Evolutionary conservation across 257 asterid species (phyloP).

Genomic region (Jaltomata sinuosa): DNA sequence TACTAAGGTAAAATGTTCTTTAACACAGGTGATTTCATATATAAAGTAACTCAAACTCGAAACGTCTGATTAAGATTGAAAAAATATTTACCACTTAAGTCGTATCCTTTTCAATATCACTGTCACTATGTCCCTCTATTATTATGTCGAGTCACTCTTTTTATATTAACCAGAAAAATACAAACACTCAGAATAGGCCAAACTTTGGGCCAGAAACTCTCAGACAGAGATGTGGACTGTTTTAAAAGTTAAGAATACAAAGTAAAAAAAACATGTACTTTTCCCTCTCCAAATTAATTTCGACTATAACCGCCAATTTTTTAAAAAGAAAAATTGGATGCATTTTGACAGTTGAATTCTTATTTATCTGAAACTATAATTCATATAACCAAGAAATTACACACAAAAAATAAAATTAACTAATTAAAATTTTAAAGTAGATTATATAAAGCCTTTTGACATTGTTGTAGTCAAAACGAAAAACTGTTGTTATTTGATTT

Average conservation of each 20-base stretch:
- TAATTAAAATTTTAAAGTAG: too few relatives aligned
- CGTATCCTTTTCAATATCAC: conserved; percentile 18
- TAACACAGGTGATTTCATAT: too few relatives aligned
- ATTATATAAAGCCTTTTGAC: neutral
- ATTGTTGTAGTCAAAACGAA: neutral
- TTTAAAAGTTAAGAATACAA: conserved; percentile 2
- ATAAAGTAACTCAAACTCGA: too few relatives aligned
- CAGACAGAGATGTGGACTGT: conserved; percentile 56
- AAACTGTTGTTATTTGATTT: neutral
- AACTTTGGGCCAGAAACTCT: conserved; percentile 52
- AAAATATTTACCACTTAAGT: neutral
- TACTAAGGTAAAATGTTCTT: too few relatives aligned
- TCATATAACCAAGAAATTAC: neutral
- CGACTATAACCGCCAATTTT: neutral
- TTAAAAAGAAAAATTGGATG: neutral
- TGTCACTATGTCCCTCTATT: conserved; percentile 10
- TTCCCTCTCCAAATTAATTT: neutral
- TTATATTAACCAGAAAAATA: conserved; percentile 30
- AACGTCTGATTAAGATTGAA: too few relatives aligned
- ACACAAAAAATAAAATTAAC: neutral
- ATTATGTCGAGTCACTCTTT: conserved; percentile 9
- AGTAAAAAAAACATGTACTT: neutral
- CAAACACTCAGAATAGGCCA: conserved; percentile 58
- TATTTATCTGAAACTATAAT: neutral
- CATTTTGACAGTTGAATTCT: neutral